These are phyloP conservation scores for Apiospora saccharicola DNA, from an alignment of 2,329 filamentous ascomycete species.

Conservation along the genomic window DNA sequence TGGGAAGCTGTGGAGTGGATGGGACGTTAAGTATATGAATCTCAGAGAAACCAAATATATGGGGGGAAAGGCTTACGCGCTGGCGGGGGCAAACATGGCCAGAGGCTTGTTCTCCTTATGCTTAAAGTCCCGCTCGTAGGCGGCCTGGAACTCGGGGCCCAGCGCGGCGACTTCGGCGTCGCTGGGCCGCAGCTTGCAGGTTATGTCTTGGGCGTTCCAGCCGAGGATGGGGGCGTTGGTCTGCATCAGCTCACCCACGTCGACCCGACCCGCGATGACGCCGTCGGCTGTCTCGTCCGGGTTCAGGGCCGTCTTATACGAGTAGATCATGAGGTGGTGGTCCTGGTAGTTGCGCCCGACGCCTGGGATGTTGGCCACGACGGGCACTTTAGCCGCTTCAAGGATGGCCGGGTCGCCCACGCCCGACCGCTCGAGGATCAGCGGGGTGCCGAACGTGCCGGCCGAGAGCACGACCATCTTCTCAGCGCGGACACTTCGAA, in stretches of 20 bases:
- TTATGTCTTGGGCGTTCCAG: slow-evolving; percentile 61
- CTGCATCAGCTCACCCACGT: slow-evolving; percentile 34
- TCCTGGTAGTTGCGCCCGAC: slow-evolving; percentile 62
- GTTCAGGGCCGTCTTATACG: slow-evolving; percentile 56
- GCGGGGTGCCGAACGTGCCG: slow-evolving; percentile 61
- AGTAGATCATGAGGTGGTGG: slow-evolving; percentile 56
- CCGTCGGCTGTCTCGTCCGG: slow-evolving; percentile 53
- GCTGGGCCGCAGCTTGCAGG: slow-evolving; percentile 58
- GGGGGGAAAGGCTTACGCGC: slow-evolving; percentile 32
- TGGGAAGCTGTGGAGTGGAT: slow-evolving; percentile 34
- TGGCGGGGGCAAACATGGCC: slow-evolving; percentile 50
- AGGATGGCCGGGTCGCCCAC: slow-evolving; percentile 59
- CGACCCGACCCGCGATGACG: slow-evolving; percentile 37
- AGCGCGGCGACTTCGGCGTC: slow-evolving; percentile 57
- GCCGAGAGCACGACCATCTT: slow-evolving; percentile 60
- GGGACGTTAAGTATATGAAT: slow-evolving; percentile 23
- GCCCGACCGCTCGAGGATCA: slow-evolving; percentile 68
- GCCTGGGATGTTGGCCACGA: slow-evolving; percentile 59
- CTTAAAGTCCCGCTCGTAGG: slow-evolving; percentile 59
- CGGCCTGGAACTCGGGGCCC: slow-evolving; percentile 56
- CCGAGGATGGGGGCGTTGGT: slow-evolving; percentile 50
- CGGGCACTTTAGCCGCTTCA: slow-evolving; percentile 51
- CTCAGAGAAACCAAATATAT: too few relatives aligned
- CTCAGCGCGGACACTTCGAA: slow-evolving; percentile 53
- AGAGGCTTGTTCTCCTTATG: slow-evolving; percentile 49